phyloP scores from a whole-genome alignment of 352 stramenopile species.

The Phytophthora fragariae region DNA sequence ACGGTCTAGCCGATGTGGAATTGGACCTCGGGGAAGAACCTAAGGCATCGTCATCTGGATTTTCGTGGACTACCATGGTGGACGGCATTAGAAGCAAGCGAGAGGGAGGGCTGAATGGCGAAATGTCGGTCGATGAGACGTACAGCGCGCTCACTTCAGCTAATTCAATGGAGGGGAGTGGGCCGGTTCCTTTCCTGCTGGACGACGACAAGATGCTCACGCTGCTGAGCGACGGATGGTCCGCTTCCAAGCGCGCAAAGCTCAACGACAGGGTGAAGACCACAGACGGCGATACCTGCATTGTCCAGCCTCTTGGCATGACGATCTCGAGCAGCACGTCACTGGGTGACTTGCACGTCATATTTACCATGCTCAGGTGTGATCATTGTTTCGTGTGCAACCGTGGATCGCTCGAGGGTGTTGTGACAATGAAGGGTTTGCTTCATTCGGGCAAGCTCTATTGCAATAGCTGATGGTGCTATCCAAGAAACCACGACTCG shows the following conservation, averaged over 20 bases:
- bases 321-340: slow-evolving; percentile 77
- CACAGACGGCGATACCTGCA: slow-evolving; percentile 56
- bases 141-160: slow-evolving; percentile 55
- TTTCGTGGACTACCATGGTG: slow-evolving; percentile 62
- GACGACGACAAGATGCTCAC: slow-evolving; percentile 79
- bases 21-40: slow-evolving; percentile 64
- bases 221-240: slow-evolving; percentile 70
- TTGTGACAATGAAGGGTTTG: slow-evolving; percentile 77
- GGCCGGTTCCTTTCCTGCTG: slow-evolving; percentile 67
- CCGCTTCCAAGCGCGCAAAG: slow-evolving; percentile 51
- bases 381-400: slow-evolving; percentile 86
- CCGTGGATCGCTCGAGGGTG: slow-evolving; percentile 72
- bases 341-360: slow-evolving; percentile 83
- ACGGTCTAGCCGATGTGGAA: slow-evolving; percentile 54
- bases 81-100: slow-evolving; percentile 50
- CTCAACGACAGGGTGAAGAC: slow-evolving; percentile 65
- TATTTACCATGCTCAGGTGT: slow-evolving; percentile 89
- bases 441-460: slow-evolving; percentile 52
- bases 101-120: slow-evolving; percentile 58
- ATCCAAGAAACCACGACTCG: no score
- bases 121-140: slow-evolving; percentile 57
- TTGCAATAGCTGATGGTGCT: slow-evolving; percentile 17
- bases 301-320: slow-evolving; percentile 69
- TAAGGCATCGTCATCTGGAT: slow-evolving; percentile 32
- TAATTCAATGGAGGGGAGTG: slow-evolving; percentile 18